Base-by-base conservation (phyloP, 2,329 filamentous ascomycete genomes). In the Arthrobotrys pseudoclavata region DNA sequence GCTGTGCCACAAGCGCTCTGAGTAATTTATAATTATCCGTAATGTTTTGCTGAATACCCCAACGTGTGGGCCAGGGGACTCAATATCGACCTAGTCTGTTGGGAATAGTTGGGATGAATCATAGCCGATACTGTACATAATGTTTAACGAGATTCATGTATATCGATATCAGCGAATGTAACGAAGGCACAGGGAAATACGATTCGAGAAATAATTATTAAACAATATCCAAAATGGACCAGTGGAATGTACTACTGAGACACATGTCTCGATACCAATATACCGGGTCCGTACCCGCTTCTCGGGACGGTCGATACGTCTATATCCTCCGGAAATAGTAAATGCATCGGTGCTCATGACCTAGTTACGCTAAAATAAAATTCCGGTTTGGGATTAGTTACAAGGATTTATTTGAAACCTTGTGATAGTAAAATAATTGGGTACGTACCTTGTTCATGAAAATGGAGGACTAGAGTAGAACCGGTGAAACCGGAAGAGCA, bases 251-350 rank as follows among this genome's bases (percentile, higher is more conserved):
- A n/a, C 7, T 13, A 42, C 26, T 76, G 50, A 69, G 63, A 76
- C 64, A 69, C 47, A 40, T 18, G 26, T 29, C 71, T 76, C 71
- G 64, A 69, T 76, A 76, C 71, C 71, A 60, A 47, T 13, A 22
- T 22, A 13, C 26, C 18, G 71, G 71, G 57, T 18, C 45, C 63
- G 47, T 69, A 76, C 71, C 71, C 71, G 71, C 37, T 61, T 47
- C 13, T 22, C 29, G 71, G 71, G 55, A 64, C 40, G 18, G 37
- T 55, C 69, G 55, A 69, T 57, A 40, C 29, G 57, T n/a, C 22
- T 10, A 53, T 22, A 40, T 42, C 13, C 22, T n/a, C 71, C 71
- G 71, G 71, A 76, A 57, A 57, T 60, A 31, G 71, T 20, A 55
- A 57, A 55, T 22, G n/a, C 4, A 60, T 50, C 29, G 22, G 37